Percentiles rank a stretch among this genome's conserved stretches.
Evolutionary conservation across 2,329 filamentous ascomycete species (phyloP).

Genomic region (Diplodia mutila): DNA sequence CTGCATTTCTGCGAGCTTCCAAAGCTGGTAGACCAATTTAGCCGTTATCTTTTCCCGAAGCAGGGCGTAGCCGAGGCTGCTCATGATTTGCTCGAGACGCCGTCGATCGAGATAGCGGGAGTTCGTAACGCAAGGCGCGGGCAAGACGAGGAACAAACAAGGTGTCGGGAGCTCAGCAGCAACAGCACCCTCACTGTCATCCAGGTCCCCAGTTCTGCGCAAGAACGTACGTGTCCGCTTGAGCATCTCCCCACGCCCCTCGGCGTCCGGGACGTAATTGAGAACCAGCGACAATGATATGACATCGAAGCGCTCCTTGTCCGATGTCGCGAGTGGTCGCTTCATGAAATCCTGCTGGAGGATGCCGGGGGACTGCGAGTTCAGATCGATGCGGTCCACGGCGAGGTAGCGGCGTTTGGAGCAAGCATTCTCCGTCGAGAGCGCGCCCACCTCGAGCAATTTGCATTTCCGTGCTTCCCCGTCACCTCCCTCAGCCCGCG

Average conservation of each 20-base stretch:
- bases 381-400: constrained; percentile 84
- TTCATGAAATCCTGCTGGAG: constrained; percentile 93
- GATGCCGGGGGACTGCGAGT: constrained; percentile 82
- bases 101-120: constrained; percentile 83
- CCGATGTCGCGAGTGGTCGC: constrained; percentile 68
- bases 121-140: constrained; percentile 84
- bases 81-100: constrained; percentile 73
- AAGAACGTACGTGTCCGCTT: constrained; percentile 42
- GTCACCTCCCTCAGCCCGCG: constrained; percentile 20
- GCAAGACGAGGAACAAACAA: constrained; percentile 84
- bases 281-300: constrained; percentile 90
- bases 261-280: constrained; percentile 86
- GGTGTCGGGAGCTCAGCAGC: constrained; percentile 55
- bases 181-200: constrained; percentile 27
- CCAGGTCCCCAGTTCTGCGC: constrained; percentile 18
- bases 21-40: constrained; percentile 90
- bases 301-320: constrained; percentile 76
- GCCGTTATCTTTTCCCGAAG: constrained; percentile 71
- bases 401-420: constrained; percentile 70
- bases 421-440: constrained; percentile 84
- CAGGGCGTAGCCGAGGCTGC: constrained; percentile 71
- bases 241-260: constrained; percentile 82
- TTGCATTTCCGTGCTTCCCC: constrained; percentile 47
- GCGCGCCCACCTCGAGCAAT: constrained; percentile 86
- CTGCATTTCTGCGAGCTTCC: constrained; percentile 56